Conservation (phyloP, 306 rosid genomes). For the Cicer judaicum region DNA sequence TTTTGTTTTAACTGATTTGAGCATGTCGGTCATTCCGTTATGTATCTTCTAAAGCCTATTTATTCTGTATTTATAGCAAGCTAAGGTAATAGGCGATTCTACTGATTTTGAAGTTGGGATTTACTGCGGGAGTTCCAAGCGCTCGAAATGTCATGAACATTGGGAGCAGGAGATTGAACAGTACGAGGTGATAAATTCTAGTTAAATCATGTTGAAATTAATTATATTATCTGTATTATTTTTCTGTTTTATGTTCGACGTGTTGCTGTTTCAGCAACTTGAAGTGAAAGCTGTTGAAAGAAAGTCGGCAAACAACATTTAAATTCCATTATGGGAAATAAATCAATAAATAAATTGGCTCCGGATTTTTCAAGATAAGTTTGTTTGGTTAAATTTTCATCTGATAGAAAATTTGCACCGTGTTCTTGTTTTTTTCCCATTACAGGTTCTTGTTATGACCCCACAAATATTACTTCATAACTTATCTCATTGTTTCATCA, state of each 20-base stretch:
- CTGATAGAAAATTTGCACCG: constrained; percentile 6
- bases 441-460: constrained; percentile 95
- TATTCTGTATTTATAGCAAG: constrained; percentile 67
- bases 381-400: constrained; percentile 8
- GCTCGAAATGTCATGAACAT: constrained; percentile 59
- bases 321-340: background rate
- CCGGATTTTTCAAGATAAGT: background rate
- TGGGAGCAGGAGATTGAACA: constrained; percentile 78
- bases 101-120: constrained; percentile 75
- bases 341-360: constrained; percentile 13
- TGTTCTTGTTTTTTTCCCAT: constrained; percentile 30
- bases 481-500: constrained; percentile 78
- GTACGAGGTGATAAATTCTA: constrained; percentile 65
- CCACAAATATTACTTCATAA: constrained; percentile 71
- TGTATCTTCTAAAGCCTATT: constrained; percentile 37
- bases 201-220: constrained; percentile 35
- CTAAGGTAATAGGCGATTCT: constrained; percentile 76
- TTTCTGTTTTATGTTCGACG: background rate
- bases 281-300: constrained; percentile 12
- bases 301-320: constrained; percentile 18
- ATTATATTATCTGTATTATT: constrained; percentile 20
- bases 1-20: constrained; percentile 26
- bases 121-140: constrained; percentile 70
- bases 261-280: background rate
- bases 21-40: constrained; percentile 1